Evolutionary conservation across 371 early-diverging fungal genomes (phyloP).

Genomic region (Lichtheimia corymbifera): DNA sequence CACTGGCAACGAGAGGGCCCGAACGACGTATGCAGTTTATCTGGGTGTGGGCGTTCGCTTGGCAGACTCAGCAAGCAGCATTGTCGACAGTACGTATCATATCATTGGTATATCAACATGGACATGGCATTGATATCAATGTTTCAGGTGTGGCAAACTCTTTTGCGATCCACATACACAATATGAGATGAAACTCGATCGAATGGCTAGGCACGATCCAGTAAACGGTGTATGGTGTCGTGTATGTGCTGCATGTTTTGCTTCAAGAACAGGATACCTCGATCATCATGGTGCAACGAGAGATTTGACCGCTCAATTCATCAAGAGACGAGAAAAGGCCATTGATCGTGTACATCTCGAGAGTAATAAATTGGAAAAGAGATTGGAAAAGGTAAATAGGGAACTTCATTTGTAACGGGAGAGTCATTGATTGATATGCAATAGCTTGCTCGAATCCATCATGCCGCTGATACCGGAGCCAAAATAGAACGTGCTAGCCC

Average conservation of each 20-base stretch:
- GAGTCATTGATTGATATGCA: background rate
- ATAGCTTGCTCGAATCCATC: constrained; percentile 45
- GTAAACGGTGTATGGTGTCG: constrained; percentile 72
- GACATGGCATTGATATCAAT: background rate
- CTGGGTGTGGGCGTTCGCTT: constrained; percentile 41
- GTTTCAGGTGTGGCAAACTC: constrained; percentile 63
- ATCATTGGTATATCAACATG: background rate
- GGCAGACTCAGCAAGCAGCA: constrained; percentile 45
- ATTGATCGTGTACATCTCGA: constrained; percentile 76
- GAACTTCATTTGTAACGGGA: background rate
- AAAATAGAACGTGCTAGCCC: constrained; percentile 13
- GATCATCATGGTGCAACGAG: constrained; percentile 57
- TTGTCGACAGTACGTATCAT: constrained; percentile 37
- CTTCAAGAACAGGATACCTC: constrained; percentile 52
- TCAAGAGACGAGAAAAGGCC: constrained; percentile 56
- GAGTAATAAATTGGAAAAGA: constrained; percentile 82
- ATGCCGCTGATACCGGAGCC: constrained; percentile 24
- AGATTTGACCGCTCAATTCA: constrained; percentile 55
- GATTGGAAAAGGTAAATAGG: constrained; percentile 71
- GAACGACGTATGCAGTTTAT: constrained; percentile 42
- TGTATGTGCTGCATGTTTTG: constrained; percentile 75
- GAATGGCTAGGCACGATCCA: constrained; percentile 73
- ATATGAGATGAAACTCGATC: constrained; percentile 69
- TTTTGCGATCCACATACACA: constrained; percentile 73
- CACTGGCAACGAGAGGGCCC: constrained; percentile 58